phyloP scores from a whole-genome alignment of 768 basidiomycete species.

The Sporobolomyces phaffii region DNA sequence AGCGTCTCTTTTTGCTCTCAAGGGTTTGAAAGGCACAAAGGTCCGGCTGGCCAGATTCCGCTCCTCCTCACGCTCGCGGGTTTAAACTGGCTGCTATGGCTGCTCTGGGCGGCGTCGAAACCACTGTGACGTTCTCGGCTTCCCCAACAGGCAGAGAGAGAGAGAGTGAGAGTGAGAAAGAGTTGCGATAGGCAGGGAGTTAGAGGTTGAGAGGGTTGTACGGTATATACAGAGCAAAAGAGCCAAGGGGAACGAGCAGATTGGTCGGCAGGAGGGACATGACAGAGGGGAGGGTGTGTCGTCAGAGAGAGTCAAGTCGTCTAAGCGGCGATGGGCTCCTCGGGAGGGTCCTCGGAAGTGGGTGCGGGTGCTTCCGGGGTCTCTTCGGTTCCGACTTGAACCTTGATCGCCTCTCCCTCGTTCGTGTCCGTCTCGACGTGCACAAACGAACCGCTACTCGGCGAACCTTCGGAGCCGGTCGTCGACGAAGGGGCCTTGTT shows the following conservation, averaged over 20 bases:
- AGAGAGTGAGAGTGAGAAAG: background rate
- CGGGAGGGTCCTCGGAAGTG: constrained; percentile 18
- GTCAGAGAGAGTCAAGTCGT: background rate
- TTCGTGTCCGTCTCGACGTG: constrained; percentile 29
- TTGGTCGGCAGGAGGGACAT: background rate
- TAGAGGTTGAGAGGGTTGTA: background rate
- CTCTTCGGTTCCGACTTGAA: constrained; percentile 1
- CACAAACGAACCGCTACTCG: constrained; percentile 25
- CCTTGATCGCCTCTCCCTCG: constrained; percentile 9
- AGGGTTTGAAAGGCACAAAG: too few relatives aligned
- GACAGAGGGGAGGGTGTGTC: background rate
- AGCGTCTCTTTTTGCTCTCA: too few relatives aligned
- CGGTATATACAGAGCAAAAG: constrained; percentile 6
- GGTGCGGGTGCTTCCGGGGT: background rate
- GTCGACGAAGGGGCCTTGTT: constrained; percentile 9
- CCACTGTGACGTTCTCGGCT: too few relatives aligned
- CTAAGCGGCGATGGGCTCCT: constrained; percentile 24
- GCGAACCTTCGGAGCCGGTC: background rate
- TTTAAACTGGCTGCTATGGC: too few relatives aligned
- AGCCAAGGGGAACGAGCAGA: background rate
- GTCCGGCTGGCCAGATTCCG: too few relatives aligned
- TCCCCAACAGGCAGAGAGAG: background rate
- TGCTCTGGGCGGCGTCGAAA: too few relatives aligned
- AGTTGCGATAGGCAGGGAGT: background rate
- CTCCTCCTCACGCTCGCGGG: too few relatives aligned